Evolutionary conservation across 75 land plant genomes (phyloP).

Genomic region (Isoetes taiwanensis): DNA sequence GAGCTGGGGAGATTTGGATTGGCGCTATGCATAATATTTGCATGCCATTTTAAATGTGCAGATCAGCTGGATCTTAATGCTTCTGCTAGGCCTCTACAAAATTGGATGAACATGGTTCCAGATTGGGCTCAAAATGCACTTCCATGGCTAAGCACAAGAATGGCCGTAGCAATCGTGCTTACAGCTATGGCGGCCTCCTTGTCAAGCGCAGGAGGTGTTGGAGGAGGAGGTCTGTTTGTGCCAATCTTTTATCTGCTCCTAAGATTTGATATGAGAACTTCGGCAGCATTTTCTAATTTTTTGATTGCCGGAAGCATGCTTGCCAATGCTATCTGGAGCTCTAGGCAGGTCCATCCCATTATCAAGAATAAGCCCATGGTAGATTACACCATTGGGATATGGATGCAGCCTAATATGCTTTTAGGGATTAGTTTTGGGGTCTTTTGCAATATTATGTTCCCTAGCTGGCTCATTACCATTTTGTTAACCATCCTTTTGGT

Average conservation of each 20-base stretch:
- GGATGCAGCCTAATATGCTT: conserved; percentile 2
- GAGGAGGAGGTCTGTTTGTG: not conserved
- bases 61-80: too few relatives aligned
- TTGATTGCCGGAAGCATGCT: not conserved
- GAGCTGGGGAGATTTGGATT: too few relatives aligned
- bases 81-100: too few relatives aligned
- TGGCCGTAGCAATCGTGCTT: not conserved
- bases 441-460: conserved; percentile 2
- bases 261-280: not conserved
- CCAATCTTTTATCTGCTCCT: conserved; percentile 1
- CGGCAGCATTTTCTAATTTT: not conserved
- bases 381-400: not conserved
- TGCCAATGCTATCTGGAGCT: conserved; percentile 1
- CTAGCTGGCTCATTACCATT: not conserved
- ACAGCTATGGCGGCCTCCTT: not conserved
- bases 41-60: too few relatives aligned
- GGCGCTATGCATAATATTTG: too few relatives aligned
- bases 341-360: not conserved
- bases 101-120: too few relatives aligned
- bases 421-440: conserved; percentile 3
- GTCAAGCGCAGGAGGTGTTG: not conserved
- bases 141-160: too few relatives aligned
- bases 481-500: not conserved
- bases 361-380: not conserved
- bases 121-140: too few relatives aligned